These are phyloP conservation scores for Diaporthe helianthi DNA, from an alignment of 2,329 filamentous ascomycete genomes.

Conservation along the genomic window DNA sequence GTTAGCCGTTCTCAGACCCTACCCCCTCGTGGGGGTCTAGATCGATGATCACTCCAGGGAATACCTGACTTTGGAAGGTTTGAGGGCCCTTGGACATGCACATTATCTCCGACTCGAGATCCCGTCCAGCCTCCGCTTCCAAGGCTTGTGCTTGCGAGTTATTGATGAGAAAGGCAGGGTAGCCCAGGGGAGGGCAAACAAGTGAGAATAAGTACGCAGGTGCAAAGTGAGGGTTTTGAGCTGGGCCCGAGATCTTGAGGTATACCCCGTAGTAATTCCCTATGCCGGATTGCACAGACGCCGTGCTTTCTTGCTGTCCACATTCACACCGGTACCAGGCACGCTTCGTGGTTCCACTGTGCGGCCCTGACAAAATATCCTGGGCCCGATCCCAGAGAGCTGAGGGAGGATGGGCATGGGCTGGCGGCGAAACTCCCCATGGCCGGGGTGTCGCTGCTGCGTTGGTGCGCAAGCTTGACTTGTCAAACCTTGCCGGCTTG, in stretches of 20 bases:
- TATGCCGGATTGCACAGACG: not conserved
- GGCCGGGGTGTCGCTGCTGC: slow-evolving; percentile 27
- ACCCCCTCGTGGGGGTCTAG: slow-evolving; percentile 3
- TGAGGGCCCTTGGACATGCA: slow-evolving; percentile 23
- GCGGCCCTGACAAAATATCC: slow-evolving; percentile 5
- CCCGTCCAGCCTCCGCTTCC: slow-evolving; percentile 26
- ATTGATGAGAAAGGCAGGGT: slow-evolving; percentile 1
- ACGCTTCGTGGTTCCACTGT: slow-evolving; percentile 11
- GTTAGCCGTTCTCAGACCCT: slow-evolving; percentile 26
- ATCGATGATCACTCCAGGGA: slow-evolving; percentile 21
- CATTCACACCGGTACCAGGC: slow-evolving; percentile 21
- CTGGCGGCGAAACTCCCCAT: slow-evolving; percentile 26
- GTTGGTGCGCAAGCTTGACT: slow-evolving; percentile 30
- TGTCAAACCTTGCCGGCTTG: slow-evolving; percentile 27
- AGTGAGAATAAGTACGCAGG: not conserved
- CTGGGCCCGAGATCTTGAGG: not conserved
- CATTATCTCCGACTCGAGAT: slow-evolving; percentile 22
- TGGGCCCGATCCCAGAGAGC: slow-evolving; percentile 21
- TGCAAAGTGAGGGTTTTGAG: not conserved
- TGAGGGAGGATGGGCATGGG: slow-evolving; percentile 23
- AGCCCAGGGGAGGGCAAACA: not conserved
- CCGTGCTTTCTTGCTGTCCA: slow-evolving; percentile 20
- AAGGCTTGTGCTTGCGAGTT: slow-evolving; percentile 9
- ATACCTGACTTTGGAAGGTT: slow-evolving; percentile 23
- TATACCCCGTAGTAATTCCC: not conserved